Conservation (phyloP, 2,329 filamentous ascomycete species). For the Diaporthe vexans region DNA sequence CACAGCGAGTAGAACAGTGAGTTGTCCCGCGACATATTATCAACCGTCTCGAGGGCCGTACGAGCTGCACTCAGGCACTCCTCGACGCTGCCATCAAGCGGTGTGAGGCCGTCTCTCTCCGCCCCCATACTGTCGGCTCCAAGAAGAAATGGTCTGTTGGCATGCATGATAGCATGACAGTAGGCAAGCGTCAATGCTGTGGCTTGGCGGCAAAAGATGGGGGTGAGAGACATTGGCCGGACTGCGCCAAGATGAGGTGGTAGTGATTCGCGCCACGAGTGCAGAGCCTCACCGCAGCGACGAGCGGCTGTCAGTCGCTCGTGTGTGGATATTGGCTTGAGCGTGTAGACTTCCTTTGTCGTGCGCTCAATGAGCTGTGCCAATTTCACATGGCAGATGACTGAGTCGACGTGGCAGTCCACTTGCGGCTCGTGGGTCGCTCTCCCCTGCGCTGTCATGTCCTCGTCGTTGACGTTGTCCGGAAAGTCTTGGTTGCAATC, state of each 20-base stretch:
- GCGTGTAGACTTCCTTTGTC: neutral
- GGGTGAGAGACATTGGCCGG: neutral
- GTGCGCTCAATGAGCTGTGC: neutral
- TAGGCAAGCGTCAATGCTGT: neutral
- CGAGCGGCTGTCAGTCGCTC: neutral
- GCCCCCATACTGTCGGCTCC: neutral
- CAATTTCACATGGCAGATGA: neutral
- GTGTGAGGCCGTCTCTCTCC: neutral
- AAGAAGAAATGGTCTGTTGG: neutral
- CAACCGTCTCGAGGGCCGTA: neutral
- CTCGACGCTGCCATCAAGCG: neutral
- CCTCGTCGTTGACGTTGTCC: neutral
- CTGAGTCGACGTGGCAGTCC: neutral
- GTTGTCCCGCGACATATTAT: neutral
- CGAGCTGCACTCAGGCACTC: neutral
- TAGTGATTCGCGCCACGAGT: neutral
- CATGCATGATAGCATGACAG: neutral
- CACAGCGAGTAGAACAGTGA: neutral
- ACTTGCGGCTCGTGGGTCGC: neutral
- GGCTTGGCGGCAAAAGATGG: neutral
- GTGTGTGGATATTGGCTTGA: neutral
- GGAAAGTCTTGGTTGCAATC: neutral
- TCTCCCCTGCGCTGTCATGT: neutral
- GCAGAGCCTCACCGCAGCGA: neutral
- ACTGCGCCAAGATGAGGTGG: neutral